Evolutionary conservation across 768 basidiomycete species (phyloP).

Genomic region (Neoboletus brunneissimus): DNA sequence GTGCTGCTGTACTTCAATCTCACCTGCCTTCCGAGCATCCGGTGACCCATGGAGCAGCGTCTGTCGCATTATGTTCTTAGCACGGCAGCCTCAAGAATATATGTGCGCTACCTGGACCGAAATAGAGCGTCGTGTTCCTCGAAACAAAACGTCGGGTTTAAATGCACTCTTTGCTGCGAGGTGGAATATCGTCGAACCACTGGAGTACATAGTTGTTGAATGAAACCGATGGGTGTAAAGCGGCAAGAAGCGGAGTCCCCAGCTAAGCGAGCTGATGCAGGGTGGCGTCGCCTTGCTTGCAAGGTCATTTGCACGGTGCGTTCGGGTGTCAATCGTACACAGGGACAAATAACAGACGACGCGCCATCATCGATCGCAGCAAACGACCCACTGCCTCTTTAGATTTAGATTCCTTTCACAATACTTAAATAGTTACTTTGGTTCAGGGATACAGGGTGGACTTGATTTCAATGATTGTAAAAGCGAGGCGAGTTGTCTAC

Average conservation of each 20-base stretch:
- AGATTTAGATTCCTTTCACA: too few relatives aligned
- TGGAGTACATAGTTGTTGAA: constrained; percentile 4
- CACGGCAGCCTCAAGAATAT: constrained; percentile 23
- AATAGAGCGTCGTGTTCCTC: constrained; percentile 44
- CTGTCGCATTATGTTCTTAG: constrained; percentile 42
- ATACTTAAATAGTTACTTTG: too few relatives aligned
- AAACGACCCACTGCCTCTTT: too few relatives aligned
- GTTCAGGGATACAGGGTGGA: too few relatives aligned
- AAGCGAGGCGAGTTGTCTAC: constrained; percentile 16
- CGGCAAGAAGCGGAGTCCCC: constrained; percentile 22
- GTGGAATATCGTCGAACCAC: constrained; percentile 21
- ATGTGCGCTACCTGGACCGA: constrained; percentile 57
- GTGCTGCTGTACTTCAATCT: constrained; percentile 74
- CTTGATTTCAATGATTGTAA: neutral
- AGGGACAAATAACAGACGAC: too few relatives aligned
- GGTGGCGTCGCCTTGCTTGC: too few relatives aligned
- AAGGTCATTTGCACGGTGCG: too few relatives aligned
- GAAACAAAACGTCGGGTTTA: constrained; percentile 14
- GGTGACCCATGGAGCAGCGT: constrained; percentile 91
- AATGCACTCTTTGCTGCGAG: constrained; percentile 16
- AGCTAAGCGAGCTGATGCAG: neutral
- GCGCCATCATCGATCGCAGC: too few relatives aligned
- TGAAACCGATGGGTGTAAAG: constrained; percentile 5
- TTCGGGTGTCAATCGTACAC: too few relatives aligned
- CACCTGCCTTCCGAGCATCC: constrained; percentile 82